Evolutionary conservation across 768 basidiomycete genomes (phyloP).

Genomic region (Suillus spraguei): DNA sequence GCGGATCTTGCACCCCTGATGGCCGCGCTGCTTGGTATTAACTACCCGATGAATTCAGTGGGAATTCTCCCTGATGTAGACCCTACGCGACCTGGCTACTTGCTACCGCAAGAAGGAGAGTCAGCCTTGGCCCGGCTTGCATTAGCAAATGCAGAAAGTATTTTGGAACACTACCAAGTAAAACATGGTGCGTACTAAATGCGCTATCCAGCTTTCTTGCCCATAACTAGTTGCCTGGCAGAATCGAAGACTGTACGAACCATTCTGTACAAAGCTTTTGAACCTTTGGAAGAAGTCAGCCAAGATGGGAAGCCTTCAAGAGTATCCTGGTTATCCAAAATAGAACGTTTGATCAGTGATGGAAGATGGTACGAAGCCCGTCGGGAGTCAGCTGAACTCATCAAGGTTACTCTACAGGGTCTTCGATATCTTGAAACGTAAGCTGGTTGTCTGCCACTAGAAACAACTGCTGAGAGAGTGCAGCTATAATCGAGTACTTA

Average conservation of each 20-base stretch:
- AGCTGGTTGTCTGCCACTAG: background rate
- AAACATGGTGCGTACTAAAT: constrained; percentile 62
- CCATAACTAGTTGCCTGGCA: constrained; percentile 26
- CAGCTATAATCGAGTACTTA: constrained; percentile 74
- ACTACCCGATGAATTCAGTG: constrained; percentile 83
- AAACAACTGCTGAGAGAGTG: constrained; percentile 14
- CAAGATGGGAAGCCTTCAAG: constrained; percentile 36
- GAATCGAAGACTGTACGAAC: constrained; percentile 62
- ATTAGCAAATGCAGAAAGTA: constrained; percentile 67
- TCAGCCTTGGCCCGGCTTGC: constrained; percentile 53
- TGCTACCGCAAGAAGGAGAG: constrained; percentile 50
- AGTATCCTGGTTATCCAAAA: constrained; percentile 36
- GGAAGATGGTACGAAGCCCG: constrained; percentile 62
- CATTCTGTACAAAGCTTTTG: constrained; percentile 66
- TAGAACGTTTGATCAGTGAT: constrained; percentile 52
- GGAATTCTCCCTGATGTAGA: constrained; percentile 81
- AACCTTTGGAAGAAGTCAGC: constrained; percentile 41
- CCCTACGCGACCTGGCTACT: constrained; percentile 58
- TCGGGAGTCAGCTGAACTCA: constrained; percentile 49
- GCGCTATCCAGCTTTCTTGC: background rate
- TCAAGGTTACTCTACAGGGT: constrained; percentile 56
- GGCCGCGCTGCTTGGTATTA: constrained; percentile 68
- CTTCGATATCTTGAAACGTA: constrained; percentile 77
- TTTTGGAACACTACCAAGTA: constrained; percentile 75
- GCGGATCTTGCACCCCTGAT: constrained; percentile 82